Percentiles rank a stretch among this genome's conserved stretches.
These are phyloP conservation scores for Fulvia fulva DNA, from an alignment of 2,329 filamentous ascomycete genomes.

Conservation along the genomic window DNA sequence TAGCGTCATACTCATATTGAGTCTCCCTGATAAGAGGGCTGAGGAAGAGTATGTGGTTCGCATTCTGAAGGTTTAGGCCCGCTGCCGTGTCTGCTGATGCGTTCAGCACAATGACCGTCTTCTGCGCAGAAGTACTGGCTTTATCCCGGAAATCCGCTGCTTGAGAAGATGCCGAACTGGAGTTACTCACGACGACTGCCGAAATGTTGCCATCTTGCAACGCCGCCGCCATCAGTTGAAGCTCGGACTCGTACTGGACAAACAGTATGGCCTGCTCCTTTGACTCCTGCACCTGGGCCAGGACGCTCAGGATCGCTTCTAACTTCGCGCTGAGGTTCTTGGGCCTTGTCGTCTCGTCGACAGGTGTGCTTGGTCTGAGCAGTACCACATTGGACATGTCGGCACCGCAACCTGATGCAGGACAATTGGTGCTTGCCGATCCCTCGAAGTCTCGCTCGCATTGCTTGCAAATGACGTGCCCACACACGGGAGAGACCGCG, in stretches of 20 bases:
- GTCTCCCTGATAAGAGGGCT: slow-evolving; percentile 50
- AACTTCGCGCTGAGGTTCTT: slow-evolving; percentile 46
- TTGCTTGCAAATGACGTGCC: slow-evolving; percentile 47
- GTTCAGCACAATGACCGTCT: slow-evolving; percentile 55
- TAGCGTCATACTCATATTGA: slow-evolving; percentile 53
- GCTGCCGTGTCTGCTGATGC: slow-evolving; percentile 55
- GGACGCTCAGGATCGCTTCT: slow-evolving; percentile 43
- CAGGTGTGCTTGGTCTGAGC: slow-evolving; percentile 38
- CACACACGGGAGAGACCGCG: slow-evolving; percentile 36
- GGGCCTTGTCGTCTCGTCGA: slow-evolving; percentile 19
- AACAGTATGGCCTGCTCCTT: slow-evolving; percentile 55
- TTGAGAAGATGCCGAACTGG: slow-evolving; percentile 16
- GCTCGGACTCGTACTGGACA: slow-evolving; percentile 49
- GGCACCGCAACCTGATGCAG: slow-evolving; percentile 39
- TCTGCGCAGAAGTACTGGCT: slow-evolving; percentile 17
- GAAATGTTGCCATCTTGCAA: slow-evolving; percentile 32
- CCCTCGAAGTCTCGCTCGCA: slow-evolving; percentile 33
- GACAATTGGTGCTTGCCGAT: slow-evolving; percentile 35
- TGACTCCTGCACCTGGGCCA: slow-evolving; percentile 36
- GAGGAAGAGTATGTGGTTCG: slow-evolving; percentile 63
- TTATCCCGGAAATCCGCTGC: slow-evolving; percentile 23
- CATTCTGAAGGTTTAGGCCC: slow-evolving; percentile 58
- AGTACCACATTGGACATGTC: slow-evolving; percentile 39
- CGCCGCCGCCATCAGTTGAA: slow-evolving; percentile 36
- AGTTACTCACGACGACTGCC: slow-evolving; percentile 36